Percentiles rank a stretch among this genome's conserved stretches.
phyloP scores from a whole-genome alignment of 768 basidiomycete species.

The Russula sp. region DNA sequence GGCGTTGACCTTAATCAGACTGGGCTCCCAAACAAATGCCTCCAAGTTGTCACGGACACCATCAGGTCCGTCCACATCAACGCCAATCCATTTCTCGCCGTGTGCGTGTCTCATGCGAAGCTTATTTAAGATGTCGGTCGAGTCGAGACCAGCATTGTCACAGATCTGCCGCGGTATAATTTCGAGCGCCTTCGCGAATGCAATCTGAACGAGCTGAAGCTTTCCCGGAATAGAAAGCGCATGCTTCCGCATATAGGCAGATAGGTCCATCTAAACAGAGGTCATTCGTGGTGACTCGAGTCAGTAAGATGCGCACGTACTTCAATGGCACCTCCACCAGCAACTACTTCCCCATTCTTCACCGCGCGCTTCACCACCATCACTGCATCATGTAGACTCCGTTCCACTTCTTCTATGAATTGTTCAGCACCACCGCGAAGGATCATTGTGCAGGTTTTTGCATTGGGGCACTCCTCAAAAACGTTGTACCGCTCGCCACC shows the following conservation, averaged over 20 bases:
- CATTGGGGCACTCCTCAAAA: conserved; percentile 87
- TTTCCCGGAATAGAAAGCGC: conserved; percentile 93
- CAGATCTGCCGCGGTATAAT: conserved; percentile 98
- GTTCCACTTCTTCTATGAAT: conserved; percentile 97
- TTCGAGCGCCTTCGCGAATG: conserved; percentile 95
- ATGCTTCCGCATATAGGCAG: conserved; percentile 86
- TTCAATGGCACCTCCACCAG: conserved; percentile 96
- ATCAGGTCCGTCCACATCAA: conserved; percentile 84
- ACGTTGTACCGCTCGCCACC: conserved; percentile 96
- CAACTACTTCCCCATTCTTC: conserved; percentile 92
- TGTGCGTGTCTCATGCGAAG: conserved; percentile 92
- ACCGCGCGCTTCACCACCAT: conserved; percentile 99
- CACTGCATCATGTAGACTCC: conserved; percentile 95
- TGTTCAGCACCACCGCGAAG: conserved; percentile 97
- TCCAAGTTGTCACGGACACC: conserved; percentile 96
- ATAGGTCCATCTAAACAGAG: conserved; percentile 80
- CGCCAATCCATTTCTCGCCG: conserved; percentile 86
- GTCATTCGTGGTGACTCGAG: not conserved
- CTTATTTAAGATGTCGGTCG: conserved; percentile 95
- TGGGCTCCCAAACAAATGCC: conserved; percentile 98
- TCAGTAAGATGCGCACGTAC: conserved; percentile 34
- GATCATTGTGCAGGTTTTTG: conserved; percentile 91
- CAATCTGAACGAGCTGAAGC: conserved; percentile 86
- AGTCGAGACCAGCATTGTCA: conserved; percentile 96
- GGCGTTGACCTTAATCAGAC: conserved; percentile 91